phyloP scores from a whole-genome alignment of 2,329 filamentous ascomycete species.

The Xylaria sp. region DNA sequence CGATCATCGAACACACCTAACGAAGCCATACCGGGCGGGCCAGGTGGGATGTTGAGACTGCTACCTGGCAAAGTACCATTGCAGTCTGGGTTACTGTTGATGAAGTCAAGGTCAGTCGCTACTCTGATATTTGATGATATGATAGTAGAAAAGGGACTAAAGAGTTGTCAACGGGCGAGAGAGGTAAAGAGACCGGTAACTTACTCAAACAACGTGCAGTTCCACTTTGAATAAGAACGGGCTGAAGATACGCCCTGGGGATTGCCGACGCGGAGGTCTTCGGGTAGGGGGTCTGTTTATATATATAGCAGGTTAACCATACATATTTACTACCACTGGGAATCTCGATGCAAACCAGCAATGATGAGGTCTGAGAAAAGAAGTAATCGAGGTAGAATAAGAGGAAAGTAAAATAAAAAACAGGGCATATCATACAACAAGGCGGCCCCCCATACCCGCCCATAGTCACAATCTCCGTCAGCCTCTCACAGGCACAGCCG shows the following conservation, averaged over 20 bases:
- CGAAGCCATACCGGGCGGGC: slow-evolving; percentile 33
- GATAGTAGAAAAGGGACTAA: background rate
- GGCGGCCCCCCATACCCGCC: slow-evolving; percentile 41
- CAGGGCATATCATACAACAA: slow-evolving; percentile 37
- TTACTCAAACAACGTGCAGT: slow-evolving; percentile 44
- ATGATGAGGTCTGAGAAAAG: no score
- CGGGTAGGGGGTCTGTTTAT: slow-evolving; percentile 39
- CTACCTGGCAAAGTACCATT: slow-evolving; percentile 32
- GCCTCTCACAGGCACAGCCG: slow-evolving; percentile 40
- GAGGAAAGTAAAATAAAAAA: no score
- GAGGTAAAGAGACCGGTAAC: background rate
- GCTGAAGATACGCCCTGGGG: slow-evolving; percentile 45
- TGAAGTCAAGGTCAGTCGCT: background rate
- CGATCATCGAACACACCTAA: slow-evolving; percentile 41
- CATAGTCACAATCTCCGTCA: slow-evolving; percentile 34
- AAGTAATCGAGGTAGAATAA: no score
- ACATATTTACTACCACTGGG: no score
- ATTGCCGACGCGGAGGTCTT: slow-evolving; percentile 41
- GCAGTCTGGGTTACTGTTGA: slow-evolving; percentile 38
- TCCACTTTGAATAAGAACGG: slow-evolving; percentile 42
- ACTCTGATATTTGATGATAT: background rate
- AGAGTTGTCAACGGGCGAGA: background rate
- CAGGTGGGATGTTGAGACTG: slow-evolving; percentile 37
- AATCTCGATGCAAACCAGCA: no score
- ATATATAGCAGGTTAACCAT: no score